These are phyloP conservation scores for Leishmania braziliensis DNA, from an alignment of 208 protist species.

Conservation along the genomic window DNA sequence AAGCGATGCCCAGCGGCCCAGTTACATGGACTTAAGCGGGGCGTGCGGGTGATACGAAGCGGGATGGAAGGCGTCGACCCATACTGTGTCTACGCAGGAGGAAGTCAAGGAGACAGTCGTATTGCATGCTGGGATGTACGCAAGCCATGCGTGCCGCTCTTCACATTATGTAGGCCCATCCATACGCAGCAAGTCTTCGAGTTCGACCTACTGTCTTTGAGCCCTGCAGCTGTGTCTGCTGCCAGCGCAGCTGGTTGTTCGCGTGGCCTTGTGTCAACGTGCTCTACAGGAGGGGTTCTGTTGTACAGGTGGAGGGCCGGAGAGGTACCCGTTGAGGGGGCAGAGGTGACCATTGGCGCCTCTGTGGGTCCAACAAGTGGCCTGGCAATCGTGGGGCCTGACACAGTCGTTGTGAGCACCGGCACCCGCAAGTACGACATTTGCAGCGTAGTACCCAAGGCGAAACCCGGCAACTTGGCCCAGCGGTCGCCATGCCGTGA, in stretches of 20 bases:
- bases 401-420: conserved; percentile 23
- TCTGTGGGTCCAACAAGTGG: conserved; percentile 27
- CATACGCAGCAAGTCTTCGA: conserved; percentile 53
- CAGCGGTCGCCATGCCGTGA: neutral
- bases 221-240: neutral
- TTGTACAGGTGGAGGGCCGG: conserved; percentile 34
- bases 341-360: neutral
- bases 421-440: conserved; percentile 14
- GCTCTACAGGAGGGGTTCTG: conserved; percentile 44
- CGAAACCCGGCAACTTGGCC: neutral
- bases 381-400: conserved; percentile 10
- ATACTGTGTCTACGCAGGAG: conserved; percentile 25
- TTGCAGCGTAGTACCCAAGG: neutral
- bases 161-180: conserved; percentile 30
- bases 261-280: conserved; percentile 46
- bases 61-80: conserved; percentile 23
- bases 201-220: conserved; percentile 40
- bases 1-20: conserved; percentile 46
- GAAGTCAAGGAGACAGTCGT: conserved; percentile 38
- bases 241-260: neutral
- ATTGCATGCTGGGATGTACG: conserved; percentile 79
- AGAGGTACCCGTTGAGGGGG: neutral
- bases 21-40: conserved; percentile 35
- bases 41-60: conserved; percentile 30
- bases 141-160: conserved; percentile 32